Base-by-base conservation (phyloP, 2,329 filamentous ascomycete genomes). In the Botrytis elliptica region DNA sequence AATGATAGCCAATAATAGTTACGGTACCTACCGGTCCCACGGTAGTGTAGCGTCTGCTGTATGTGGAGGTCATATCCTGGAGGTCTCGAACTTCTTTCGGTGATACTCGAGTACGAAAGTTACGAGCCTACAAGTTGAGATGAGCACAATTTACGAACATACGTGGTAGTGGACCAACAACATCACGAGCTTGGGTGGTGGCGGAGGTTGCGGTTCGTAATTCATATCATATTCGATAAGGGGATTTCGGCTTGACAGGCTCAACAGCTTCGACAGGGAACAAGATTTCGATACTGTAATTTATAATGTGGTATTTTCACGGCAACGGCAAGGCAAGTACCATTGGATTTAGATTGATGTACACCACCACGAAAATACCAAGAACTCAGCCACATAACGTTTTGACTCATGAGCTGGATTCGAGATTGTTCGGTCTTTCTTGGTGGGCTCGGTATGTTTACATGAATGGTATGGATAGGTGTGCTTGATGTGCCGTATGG, bases 311-410 rank as follows among this genome's bases (percentile, higher is more conserved):
- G 38, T 40, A 63, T 42, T 40, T 40, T 63, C 36, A 63, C 60
- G 60, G 60, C 60, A 63, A 63, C 60, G 36, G 60, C 36, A 63
- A 63, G 36, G 64, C 29, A 67, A 59, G 16, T 49, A 42, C 38
- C 55, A 44, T 63, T 52, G 38, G 22, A 62, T 57, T 40, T 52
- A 68, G 46, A 68, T 49, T 49, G 44, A 40, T 38, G 33, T 46
- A 57, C 49, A 69, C 49, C 49, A 44, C 49, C 46, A 40, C 64
- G n/a, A 55, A 18, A 25, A 42, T 59, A 59, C 57, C 36, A 65
- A 42, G 60, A 36, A 71, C 60, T 71, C 60, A 71, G 70, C 70
- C 70, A 71, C 70, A 57, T 14, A 20, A 60, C 46, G 57, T 29
- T 33, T 68, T 55, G 64, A 52, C 12, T 52, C 44, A 18, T 25